These are phyloP conservation scores for Nitzschia palea DNA, from an alignment of 108 stramenopile genomes.

Conservation along the genomic window DNA sequence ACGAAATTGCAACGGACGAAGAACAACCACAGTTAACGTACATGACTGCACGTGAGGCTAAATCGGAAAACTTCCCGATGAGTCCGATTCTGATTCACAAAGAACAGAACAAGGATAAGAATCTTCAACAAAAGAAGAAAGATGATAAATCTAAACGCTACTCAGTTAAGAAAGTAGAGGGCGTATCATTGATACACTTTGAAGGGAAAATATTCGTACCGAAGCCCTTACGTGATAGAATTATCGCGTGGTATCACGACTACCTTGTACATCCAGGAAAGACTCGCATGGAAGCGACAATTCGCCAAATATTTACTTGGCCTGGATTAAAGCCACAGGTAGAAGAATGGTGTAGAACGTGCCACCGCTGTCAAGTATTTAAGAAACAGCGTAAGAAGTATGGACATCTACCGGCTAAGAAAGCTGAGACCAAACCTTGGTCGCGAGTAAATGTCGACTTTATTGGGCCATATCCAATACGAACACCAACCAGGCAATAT, in stretches of 20 bases:
- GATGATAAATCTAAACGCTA: no score
- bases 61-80: no score
- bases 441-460: neutral
- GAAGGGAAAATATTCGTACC: neutral
- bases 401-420: neutral
- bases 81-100: no score
- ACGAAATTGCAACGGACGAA: neutral
- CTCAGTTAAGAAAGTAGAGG: no score
- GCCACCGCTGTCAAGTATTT: slow-evolving; percentile 26
- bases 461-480: neutral
- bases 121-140: no score
- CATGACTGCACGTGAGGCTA: slow-evolving; percentile 2
- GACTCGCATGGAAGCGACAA: slow-evolving; percentile 15
- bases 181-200: neutral
- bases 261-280: slow-evolving; percentile 27
- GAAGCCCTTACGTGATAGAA: neutral
- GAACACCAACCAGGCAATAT: neutral
- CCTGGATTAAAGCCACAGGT: slow-evolving; percentile 17
- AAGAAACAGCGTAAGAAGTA: slow-evolving; percentile 10
- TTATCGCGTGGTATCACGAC: slow-evolving; percentile 18
- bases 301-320: slow-evolving; percentile 21
- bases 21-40: neutral
- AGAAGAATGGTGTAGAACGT: slow-evolving; percentile 17
- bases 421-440: neutral
- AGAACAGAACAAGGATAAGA: no score